These are phyloP conservation scores for Orbilia ellipsospora DNA, from an alignment of 2,329 filamentous ascomycete species.

Conservation along the genomic window DNA sequence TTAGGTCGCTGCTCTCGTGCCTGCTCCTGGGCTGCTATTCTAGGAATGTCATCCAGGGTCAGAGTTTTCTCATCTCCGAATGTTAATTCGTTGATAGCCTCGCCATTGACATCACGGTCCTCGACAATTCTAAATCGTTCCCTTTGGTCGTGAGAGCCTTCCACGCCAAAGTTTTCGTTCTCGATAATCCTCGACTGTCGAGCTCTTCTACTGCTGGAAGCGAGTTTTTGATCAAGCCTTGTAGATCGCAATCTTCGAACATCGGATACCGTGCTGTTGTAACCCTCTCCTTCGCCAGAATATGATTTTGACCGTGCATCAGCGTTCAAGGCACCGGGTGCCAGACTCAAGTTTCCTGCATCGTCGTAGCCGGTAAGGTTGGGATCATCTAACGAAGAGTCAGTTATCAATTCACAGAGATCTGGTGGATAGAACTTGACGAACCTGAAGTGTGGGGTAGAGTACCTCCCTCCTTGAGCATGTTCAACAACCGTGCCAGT, in stretches of 20 bases:
- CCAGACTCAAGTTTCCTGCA: conserved; percentile 71
- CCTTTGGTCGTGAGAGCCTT: conserved; percentile 64
- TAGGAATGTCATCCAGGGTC: conserved; percentile 93
- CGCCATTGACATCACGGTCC: conserved; percentile 76
- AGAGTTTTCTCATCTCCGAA: conserved; percentile 91
- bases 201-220: conserved; percentile 89
- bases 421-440: conserved; percentile 55
- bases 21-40: conserved; percentile 95
- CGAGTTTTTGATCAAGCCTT: conserved; percentile 91
- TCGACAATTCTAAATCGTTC: conserved; percentile 81
- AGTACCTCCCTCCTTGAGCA: conserved; percentile 83
- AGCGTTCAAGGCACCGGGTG: conserved; percentile 70
- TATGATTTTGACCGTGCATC: conserved; percentile 80
- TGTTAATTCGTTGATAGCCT: conserved; percentile 79
- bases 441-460: conserved; percentile 76
- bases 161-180: conserved; percentile 75
- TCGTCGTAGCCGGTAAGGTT: conserved; percentile 75
- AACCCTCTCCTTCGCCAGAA: conserved; percentile 71
- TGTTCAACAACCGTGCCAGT: conserved; percentile 86
- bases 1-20: conserved; percentile 88
- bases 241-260: conserved; percentile 92
- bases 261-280: conserved; percentile 96
- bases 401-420: conserved; percentile 34
- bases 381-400: conserved; percentile 71
- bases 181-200: conserved; percentile 93